Base-by-base conservation (phyloP, 1,284 basidiomycete genomes). In the Rhodotorula sp. region DNA sequence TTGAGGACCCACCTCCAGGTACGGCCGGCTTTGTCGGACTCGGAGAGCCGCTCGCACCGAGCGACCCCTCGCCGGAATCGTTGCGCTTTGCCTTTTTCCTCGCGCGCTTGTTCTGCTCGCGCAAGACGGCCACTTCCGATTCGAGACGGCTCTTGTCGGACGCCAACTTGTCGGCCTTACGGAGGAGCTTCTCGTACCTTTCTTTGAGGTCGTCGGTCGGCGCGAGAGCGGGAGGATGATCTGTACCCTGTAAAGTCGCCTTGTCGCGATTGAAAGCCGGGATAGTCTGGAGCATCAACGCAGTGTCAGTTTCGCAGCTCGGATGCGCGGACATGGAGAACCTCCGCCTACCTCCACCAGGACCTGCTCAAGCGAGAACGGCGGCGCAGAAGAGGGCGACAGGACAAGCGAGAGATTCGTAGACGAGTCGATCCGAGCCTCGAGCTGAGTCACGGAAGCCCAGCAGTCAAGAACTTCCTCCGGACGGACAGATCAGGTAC, bases 61-160 rank as follows among this genome's bases (percentile, higher is more conserved):
- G 26, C 26, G 53, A 54, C 17, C 53, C n/a, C 14, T 54, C 53
- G 53, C 53, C 26, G n/a, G 53, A 29, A 14, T 51, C n/a, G 53
- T 54, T n/a, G 26, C 53, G 53, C n/a, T 30, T 54, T 26, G 53
- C 53, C 26, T 54, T 26, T 14, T 29, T 54, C n/a, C 53, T 26
- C 53, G 53, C 53, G 26, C 53, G 53, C 53, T 54, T 54, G 53
- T 30, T n/a, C 26, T 29, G n/a, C 17, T 54, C 53, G 53, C 53
- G 53, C 53, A 54, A 17, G 14, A 26, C 53, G n/a, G 26, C 17
- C 17, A 26, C 17, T 26, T 54, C 53, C 14, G 53, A n/a, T 14
- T 54, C 53, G 53, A 54, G 53, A 17, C 26, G n/a, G n/a, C 53
- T 54, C 53, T 54, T 54, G 8, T 30, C 53, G 26, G 29, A 6